phyloP scores from a whole-genome alignment of 2,329 filamentous ascomycete genomes.

The Chaetomium sp. region DNA sequence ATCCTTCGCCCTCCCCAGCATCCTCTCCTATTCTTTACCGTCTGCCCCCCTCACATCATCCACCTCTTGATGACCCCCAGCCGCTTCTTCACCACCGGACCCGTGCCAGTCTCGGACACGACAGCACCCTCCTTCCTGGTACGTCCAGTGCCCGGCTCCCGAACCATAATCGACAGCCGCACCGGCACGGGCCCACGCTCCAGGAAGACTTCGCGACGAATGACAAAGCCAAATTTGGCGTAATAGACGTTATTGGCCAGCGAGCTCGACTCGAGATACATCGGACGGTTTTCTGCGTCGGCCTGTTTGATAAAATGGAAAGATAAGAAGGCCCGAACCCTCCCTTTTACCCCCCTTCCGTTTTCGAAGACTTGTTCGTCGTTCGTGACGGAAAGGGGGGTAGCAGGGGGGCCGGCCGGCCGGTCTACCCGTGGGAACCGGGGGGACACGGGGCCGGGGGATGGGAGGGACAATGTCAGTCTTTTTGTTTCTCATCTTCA shows the following conservation, averaged over 20 bases:
- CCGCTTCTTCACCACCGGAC: slow-evolving; percentile 4
- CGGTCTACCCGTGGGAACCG: no score
- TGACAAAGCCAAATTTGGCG: slow-evolving; percentile 65
- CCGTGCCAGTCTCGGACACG: slow-evolving; percentile 1
- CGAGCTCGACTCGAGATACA: slow-evolving; percentile 76
- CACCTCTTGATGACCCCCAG: neutral
- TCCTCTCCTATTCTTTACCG: neutral
- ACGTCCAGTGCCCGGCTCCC: slow-evolving; percentile 48
- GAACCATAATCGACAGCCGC: slow-evolving; percentile 72
- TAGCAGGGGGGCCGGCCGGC: no score
- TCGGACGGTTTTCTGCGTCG: slow-evolving; percentile 58
- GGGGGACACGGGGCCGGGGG: no score
- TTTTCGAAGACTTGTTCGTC: no score
- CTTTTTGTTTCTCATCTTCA: no score
- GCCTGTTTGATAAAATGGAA: slow-evolving; percentile 39
- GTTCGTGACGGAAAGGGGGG: no score
- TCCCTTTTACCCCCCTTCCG: no score
- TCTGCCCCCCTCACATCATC: slow-evolving; percentile 2
- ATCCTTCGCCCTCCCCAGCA: neutral
- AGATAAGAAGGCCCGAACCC: no score
- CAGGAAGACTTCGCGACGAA: slow-evolving; percentile 57
- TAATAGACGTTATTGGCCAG: slow-evolving; percentile 65
- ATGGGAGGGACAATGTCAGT: no score
- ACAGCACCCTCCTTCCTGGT: slow-evolving; percentile 1
- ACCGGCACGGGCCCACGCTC: slow-evolving; percentile 53